These are phyloP conservation scores for Linum tenue DNA, from an alignment of 345 rosid genomes.

Conservation along the genomic window DNA sequence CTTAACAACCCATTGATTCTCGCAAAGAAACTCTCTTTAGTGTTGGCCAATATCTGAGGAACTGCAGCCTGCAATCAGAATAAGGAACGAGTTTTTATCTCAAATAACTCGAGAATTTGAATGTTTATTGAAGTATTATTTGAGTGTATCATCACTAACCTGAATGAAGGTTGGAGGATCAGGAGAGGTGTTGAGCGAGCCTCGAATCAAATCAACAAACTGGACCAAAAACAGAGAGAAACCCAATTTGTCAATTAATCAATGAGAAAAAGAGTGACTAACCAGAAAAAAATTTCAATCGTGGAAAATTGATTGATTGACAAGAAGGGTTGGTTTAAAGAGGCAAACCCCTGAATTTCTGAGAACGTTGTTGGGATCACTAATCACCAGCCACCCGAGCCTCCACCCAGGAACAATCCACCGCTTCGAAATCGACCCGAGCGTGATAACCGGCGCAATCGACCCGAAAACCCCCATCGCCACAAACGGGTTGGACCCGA, in stretches of 20 bases:
- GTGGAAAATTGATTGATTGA: background rate
- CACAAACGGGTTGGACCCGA: constrained; percentile 42
- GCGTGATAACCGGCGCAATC: constrained; percentile 41
- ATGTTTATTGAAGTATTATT: background rate
- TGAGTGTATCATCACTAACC: constrained; percentile 18
- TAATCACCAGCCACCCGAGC: constrained; percentile 44
- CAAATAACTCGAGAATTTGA: background rate
- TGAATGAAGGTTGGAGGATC: constrained; percentile 48
- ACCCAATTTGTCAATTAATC: background rate
- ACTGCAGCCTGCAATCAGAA: constrained; percentile 28
- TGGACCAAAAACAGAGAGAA: background rate
- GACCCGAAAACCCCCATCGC: constrained; percentile 50
- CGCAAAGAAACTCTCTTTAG: constrained; percentile 34
- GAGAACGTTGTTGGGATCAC: constrained; percentile 35
- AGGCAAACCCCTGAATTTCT: constrained; percentile 28
- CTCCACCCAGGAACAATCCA: constrained; percentile 66
- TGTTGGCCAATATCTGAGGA: constrained; percentile 35
- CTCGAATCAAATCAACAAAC: constrained; percentile 21
- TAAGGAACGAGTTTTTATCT: background rate
- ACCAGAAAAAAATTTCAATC: background rate
- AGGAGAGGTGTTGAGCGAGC: constrained; percentile 2
- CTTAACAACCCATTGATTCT: constrained; percentile 16
- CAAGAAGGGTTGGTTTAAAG: background rate
- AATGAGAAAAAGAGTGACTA: background rate
- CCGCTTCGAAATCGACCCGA: constrained; percentile 58